Base-by-base conservation (phyloP, 345 rosid species). In the Citrus maxima region DNA sequence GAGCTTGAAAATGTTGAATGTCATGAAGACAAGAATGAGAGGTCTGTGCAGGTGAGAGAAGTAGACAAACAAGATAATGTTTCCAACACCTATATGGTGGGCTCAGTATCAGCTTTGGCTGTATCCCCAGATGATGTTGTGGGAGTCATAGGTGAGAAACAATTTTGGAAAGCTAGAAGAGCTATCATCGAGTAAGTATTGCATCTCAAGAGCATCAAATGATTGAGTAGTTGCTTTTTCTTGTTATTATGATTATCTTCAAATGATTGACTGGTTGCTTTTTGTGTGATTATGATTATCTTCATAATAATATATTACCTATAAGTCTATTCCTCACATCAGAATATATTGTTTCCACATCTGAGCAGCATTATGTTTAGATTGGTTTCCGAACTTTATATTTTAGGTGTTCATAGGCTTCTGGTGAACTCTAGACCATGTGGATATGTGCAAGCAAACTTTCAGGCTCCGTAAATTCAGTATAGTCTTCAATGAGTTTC, bases 141-240 rank as follows among this genome's bases (percentile, higher is more conserved):
- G 3, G 88, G 87, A 81, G 49, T 84, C 51, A 85, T 95, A 19
- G 98, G 98, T 64, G 88, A 90, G 79, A 88, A 89, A 66, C 88
- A 79, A 77, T 95, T 93, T 75, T 89, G 90, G 97, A 86, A 89
- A 79, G 89, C 89, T 21, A 89, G 97, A 87, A 84, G 85, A 76
- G 89, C 85, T 61, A 88, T 95, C 78, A 85, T 87, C 84, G 82
- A 88, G 98, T 95, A 90, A 89, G 92, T 84, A 63, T 66, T 58
- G 79, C 67, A 37, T 63, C 73, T 58, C 56, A 54, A 71, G 46
- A 30, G 35, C 61, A 34, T 75, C 27, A 65, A 18, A 70, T 14
- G 25, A 49, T 70, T 28, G 32, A 35, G 13, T 27, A 18, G 56
- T 70, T 70, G 37, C 35, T 46, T 70, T 46, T 25, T 2, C 6